phyloP scores from a whole-genome alignment of 192 early-diverging fungal genomes.

The Coemansia sp. region DNA sequence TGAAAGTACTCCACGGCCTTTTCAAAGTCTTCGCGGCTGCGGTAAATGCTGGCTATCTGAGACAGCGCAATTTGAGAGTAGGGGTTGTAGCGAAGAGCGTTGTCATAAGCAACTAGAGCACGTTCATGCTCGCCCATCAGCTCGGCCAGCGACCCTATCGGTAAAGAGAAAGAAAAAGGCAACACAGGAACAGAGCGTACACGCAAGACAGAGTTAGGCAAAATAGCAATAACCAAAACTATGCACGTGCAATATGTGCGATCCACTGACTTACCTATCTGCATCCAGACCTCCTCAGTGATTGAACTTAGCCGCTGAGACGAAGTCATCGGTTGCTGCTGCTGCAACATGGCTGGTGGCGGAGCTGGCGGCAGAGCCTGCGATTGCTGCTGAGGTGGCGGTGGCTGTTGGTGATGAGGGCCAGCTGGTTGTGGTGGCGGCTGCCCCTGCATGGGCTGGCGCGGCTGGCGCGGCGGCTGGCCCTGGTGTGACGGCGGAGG shows the following conservation, averaged over 20 bases:
- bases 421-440: slow-evolving; percentile 1
- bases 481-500: slow-evolving; percentile 14
- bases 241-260: not conserved
- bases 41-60: slow-evolving; percentile 78
- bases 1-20: slow-evolving; percentile 91
- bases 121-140: slow-evolving; percentile 76
- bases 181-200: not conserved
- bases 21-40: slow-evolving; percentile 77
- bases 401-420: slow-evolving; percentile 20
- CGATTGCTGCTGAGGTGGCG: slow-evolving; percentile 3
- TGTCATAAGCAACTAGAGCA: slow-evolving; percentile 82
- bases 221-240: no score
- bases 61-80: slow-evolving; percentile 79
- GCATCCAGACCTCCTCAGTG: slow-evolving; percentile 47
- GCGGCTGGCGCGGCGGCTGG: slow-evolving; percentile 20
- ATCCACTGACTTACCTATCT: slow-evolving; percentile 33
- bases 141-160: slow-evolving; percentile 67
- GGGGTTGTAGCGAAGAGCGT: slow-evolving; percentile 90
- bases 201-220: not conserved
- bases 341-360: slow-evolving; percentile 12
- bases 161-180: not conserved
- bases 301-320: slow-evolving; percentile 42
- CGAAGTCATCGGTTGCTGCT: slow-evolving; percentile 25
- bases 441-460: slow-evolving; percentile 21
- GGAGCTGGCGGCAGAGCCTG: slow-evolving; percentile 11